Evolutionary conservation across 2,329 filamentous ascomycete species (phyloP).

Genomic region (Fusarium acutatum): DNA sequence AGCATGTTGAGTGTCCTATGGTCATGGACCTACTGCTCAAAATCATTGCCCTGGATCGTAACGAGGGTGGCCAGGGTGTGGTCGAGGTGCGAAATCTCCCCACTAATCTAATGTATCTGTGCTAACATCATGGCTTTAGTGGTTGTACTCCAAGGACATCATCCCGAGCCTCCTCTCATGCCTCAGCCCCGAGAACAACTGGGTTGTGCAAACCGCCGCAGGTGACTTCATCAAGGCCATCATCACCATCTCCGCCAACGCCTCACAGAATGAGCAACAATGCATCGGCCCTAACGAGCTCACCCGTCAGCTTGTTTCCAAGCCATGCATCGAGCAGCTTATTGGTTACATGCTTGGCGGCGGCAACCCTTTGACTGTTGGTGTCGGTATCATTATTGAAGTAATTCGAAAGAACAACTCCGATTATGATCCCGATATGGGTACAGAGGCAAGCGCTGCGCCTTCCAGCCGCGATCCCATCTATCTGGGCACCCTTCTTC

Average conservation of each 20-base stretch:
- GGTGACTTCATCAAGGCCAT: slow-evolving; percentile 99
- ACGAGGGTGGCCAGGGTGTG: slow-evolving; percentile 88
- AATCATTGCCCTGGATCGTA: slow-evolving; percentile 95
- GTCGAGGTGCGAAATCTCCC: slow-evolving; percentile 71
- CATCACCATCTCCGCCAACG: slow-evolving; percentile 98
- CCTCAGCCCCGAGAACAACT: slow-evolving; percentile 83
- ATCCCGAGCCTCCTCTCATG: slow-evolving; percentile 89
- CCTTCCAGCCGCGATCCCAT: slow-evolving; percentile 93
- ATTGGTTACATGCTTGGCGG: slow-evolving; percentile 91
- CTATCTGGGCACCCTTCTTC: slow-evolving; percentile 88
- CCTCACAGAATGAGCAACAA: slow-evolving; percentile 97
- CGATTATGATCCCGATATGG: slow-evolving; percentile 94
- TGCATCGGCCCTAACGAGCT: slow-evolving; percentile 98
- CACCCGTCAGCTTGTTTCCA: slow-evolving; percentile 92
- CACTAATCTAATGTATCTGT: neutral
- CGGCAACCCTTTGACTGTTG: slow-evolving; percentile 93
- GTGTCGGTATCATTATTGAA: slow-evolving; percentile 96
- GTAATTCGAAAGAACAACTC: slow-evolving; percentile 99
- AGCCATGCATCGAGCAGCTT: slow-evolving; percentile 82
- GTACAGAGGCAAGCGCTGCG: slow-evolving; percentile 78
- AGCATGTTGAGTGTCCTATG: slow-evolving; percentile 96
- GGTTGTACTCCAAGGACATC: slow-evolving; percentile 89
- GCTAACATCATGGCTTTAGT: slow-evolving; percentile 60
- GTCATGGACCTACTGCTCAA: slow-evolving; percentile 97
- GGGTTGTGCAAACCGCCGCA: slow-evolving; percentile 93